phyloP scores from a whole-genome alignment of 2,329 filamentous ascomycete genomes.

The Orbilia javanica region DNA sequence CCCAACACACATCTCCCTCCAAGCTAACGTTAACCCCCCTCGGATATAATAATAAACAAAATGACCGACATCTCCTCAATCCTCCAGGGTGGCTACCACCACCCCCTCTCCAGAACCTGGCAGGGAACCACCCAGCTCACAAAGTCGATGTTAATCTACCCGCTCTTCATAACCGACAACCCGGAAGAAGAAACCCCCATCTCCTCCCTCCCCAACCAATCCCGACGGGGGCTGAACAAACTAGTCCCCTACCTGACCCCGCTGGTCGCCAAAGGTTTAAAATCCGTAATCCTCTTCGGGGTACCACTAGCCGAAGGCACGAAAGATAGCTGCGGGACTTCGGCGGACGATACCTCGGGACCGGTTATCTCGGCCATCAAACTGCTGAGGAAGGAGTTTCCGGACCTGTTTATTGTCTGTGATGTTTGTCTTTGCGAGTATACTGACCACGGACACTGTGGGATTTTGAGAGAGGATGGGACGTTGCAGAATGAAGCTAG shows the following conservation, averaged over 20 bases:
- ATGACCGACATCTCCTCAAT: slow-evolving; percentile 80
- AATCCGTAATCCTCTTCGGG: slow-evolving; percentile 94
- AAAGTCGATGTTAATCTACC: slow-evolving; percentile 99
- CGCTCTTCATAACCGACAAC: slow-evolving; percentile 93
- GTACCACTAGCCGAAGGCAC: slow-evolving; percentile 79
- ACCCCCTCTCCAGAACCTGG: slow-evolving; percentile 83
- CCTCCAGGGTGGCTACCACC: slow-evolving; percentile 84
- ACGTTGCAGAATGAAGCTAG: slow-evolving; percentile 92
- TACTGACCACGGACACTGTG: slow-evolving; percentile 96
- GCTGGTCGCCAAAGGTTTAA: slow-evolving; percentile 87
- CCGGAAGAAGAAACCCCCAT: slow-evolving; percentile 92
- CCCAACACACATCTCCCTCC: slow-evolving; percentile 25
- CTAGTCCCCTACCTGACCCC: slow-evolving; percentile 86
- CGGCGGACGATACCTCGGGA: slow-evolving; percentile 85
- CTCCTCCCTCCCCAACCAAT: slow-evolving; percentile 89
- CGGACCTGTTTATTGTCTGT: slow-evolving; percentile 87
- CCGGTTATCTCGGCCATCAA: slow-evolving; percentile 73
- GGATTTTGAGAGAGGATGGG: slow-evolving; percentile 92
- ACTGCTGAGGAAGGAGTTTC: slow-evolving; percentile 85
- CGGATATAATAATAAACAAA: not conserved
- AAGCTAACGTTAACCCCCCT: not conserved
- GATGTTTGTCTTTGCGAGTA: slow-evolving; percentile 99
- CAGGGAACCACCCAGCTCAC: slow-evolving; percentile 87
- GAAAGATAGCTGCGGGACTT: slow-evolving; percentile 91
- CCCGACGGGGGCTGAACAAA: slow-evolving; percentile 85